phyloP scores from a whole-genome alignment of 106 monocot genomes.

The Hemerocallis citrina region DNA sequence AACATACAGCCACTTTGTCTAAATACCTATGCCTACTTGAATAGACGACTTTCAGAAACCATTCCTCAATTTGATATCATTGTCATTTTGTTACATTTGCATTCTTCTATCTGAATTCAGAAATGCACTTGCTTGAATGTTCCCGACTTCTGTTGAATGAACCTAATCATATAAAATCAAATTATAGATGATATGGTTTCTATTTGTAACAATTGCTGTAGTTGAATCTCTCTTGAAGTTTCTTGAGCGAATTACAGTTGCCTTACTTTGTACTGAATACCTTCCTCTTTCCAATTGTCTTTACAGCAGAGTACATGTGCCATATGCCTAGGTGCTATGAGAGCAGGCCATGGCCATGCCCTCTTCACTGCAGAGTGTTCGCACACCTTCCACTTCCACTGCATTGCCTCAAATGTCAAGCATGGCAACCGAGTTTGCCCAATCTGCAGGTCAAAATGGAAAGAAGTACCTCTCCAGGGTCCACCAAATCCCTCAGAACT shows the following conservation, averaged over 20 bases:
- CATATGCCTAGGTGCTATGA: conserved; percentile 71
- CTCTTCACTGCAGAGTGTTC: conserved; percentile 95
- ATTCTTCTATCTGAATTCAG: no score
- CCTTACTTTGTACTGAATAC: background rate
- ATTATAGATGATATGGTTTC: no score
- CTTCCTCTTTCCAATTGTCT: background rate
- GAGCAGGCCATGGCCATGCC: conserved; percentile 63
- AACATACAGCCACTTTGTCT: no score
- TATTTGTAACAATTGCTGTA: background rate
- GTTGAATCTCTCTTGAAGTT: background rate
- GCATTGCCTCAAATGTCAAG: conserved; percentile 78
- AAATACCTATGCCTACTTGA: no score
- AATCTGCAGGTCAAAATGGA: conserved; percentile 85
- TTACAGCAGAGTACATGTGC: conserved; percentile 62
- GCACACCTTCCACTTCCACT: conserved; percentile 83
- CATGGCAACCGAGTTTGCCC: conserved; percentile 70
- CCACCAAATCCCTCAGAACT: conserved; percentile 28
- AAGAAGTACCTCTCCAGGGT: conserved; percentile 55
- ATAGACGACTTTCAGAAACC: no score
- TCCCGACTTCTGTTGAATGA: no score
- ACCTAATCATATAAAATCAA: no score
- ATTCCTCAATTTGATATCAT: no score
- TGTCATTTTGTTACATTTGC: no score
- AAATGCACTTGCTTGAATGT: no score
- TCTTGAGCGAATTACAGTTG: background rate